phyloP scores from a whole-genome alignment of 2,329 filamentous ascomycete genomes.

The Epichloe sibirici region DNA sequence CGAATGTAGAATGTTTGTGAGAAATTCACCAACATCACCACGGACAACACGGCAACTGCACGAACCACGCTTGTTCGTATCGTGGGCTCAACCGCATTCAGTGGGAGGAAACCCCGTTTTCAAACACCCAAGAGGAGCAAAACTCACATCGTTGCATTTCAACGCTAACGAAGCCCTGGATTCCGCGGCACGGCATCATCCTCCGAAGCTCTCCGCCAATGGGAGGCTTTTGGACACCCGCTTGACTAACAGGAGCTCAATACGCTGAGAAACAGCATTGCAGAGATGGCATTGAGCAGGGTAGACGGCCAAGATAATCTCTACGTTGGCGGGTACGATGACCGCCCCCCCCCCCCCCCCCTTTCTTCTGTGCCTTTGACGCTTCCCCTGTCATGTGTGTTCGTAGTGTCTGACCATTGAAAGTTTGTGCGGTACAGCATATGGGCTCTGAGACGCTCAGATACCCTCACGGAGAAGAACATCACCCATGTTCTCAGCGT shows the following conservation, averaged over 20 bases:
- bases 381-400: no score
- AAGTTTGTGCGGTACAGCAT: conserved; percentile 40
- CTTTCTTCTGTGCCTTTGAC: no score
- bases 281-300: conserved; percentile 29
- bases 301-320: conserved; percentile 30
- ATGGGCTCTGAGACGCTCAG: conserved; percentile 62
- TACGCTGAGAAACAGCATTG: conserved; percentile 12
- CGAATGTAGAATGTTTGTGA: no score
- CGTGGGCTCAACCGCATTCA: no score
- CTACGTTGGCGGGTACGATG: conserved; percentile 27
- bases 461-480: conserved; percentile 55
- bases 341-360: neutral
- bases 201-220: conserved; percentile 1
- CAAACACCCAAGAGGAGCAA: no score
- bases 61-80: no score
- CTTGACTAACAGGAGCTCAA: conserved; percentile 5
- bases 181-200: neutral
- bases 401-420: neutral
- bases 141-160: no score
- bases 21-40: no score
- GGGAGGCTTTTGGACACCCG: conserved; percentile 8
- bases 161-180: neutral
- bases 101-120: no score
- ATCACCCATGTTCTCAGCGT: conserved; percentile 92
- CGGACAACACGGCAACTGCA: no score